Evolutionary conservation across 2,329 filamentous ascomycete genomes (phyloP).

Genomic region (Bipolaris zeicola): DNA sequence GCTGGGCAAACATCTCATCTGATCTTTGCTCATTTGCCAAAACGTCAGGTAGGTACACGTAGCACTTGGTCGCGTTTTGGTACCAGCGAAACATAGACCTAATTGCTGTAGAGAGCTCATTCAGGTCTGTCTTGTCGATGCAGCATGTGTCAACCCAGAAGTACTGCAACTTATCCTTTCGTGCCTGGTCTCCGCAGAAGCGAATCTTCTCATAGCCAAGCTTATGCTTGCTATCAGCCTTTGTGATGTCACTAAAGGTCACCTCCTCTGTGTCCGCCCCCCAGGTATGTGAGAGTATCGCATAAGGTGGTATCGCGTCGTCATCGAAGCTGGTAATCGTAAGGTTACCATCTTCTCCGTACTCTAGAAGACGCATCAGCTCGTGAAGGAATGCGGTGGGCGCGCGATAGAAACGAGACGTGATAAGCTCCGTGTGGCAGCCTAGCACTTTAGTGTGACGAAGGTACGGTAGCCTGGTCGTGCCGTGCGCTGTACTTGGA

Average conservation of each 20-base stretch:
- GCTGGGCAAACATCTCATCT: not conserved
- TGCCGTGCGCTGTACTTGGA: not conserved
- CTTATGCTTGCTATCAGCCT: constrained; percentile 5
- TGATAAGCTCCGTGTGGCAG: constrained; percentile 5
- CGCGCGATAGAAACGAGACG: constrained; percentile 3
- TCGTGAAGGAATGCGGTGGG: constrained; percentile 1
- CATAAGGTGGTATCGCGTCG: constrained; percentile 4
- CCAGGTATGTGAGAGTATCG: constrained; percentile 42
- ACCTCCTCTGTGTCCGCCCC: constrained; percentile 34
- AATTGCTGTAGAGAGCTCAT: not conserved
- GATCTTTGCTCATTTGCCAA: not conserved
- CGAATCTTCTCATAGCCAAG: too few relatives aligned
- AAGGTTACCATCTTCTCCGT: constrained; percentile 10
- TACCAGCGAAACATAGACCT: constrained; percentile 5
- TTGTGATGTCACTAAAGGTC: constrained; percentile 24
- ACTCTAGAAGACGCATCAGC: constrained; percentile 19
- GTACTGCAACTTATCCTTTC: too few relatives aligned
- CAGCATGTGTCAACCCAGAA: too few relatives aligned
- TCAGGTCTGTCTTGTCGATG: not conserved
- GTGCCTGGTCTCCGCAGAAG: too few relatives aligned
- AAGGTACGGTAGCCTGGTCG: not conserved
- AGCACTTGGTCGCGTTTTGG: not conserved
- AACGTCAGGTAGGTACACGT: not conserved
- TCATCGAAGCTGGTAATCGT: constrained; percentile 5
- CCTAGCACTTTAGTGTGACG: not conserved